Evolutionary conservation across 225 moss, liverwort and hornwort genomes (phyloP).

Genomic region (Polytrichum commune): DNA sequence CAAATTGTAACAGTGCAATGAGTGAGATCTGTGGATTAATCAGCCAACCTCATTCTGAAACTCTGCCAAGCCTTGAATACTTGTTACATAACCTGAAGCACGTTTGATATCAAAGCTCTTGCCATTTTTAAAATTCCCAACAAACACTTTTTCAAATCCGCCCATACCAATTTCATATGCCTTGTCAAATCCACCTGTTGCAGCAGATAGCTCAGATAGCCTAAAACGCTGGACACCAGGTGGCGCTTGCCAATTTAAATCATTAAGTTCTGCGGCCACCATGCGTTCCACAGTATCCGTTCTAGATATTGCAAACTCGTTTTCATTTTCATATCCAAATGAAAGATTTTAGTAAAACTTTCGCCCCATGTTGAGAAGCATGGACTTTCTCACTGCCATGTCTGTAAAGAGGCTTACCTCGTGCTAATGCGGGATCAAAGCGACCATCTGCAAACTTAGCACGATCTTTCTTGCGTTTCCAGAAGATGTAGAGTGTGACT

Average conservation of each 20-base stretch:
- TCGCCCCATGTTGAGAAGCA: no score
- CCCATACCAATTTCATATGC: slow-evolving; percentile 46
- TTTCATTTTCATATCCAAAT: no score
- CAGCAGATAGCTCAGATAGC: slow-evolving; percentile 32
- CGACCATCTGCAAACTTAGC: slow-evolving; percentile 28
- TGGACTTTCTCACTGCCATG: no score
- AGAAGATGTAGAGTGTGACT: slow-evolving; percentile 9
- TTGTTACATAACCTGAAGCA: slow-evolving; percentile 39
- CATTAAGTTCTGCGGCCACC: slow-evolving; percentile 30
- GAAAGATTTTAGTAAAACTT: no score
- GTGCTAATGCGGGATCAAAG: slow-evolving; percentile 31
- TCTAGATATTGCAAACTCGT: no score
- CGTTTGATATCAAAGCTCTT: slow-evolving; percentile 44
- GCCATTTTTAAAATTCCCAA: slow-evolving; percentile 43
- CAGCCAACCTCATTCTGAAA: slow-evolving; percentile 47
- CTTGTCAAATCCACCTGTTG: slow-evolving; percentile 38
- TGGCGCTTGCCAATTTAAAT: slow-evolving; percentile 51
- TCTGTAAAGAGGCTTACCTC: slow-evolving; percentile 14
- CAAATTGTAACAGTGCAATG: no score
- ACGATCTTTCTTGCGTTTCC: slow-evolving; percentile 30
- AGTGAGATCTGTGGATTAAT: no score
- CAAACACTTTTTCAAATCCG: slow-evolving; percentile 50
- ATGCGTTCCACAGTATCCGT: no score
- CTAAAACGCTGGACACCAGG: slow-evolving; percentile 32
- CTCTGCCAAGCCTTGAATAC: slow-evolving; percentile 42